These are phyloP conservation scores for Venustampulla echinocandica DNA, from an alignment of 495 filamentous ascomycete genomes.

Conservation along the genomic window DNA sequence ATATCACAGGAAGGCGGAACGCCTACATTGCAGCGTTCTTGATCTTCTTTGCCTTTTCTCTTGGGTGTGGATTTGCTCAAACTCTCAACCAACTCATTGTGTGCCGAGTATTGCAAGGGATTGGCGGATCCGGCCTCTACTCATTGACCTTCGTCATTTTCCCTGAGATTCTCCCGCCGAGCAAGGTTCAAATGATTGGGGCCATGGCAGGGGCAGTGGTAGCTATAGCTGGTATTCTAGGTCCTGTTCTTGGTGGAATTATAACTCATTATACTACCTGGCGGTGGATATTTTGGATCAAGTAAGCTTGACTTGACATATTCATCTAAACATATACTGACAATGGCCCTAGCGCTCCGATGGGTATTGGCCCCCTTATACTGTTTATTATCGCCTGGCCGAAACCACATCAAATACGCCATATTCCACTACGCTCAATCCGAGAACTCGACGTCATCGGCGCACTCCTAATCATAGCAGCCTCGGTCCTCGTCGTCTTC, in stretches of 20 bases:
- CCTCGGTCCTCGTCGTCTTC: conserved; percentile 48
- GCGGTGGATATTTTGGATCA: conserved; percentile 46
- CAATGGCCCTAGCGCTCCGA: conserved; percentile 7
- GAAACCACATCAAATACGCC: conserved; percentile 4
- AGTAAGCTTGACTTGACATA: conserved; percentile 31
- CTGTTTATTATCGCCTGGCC: conserved; percentile 17
- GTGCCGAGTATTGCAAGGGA: conserved; percentile 34
- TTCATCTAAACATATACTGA: conserved; percentile 23
- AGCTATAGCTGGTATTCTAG: conserved; percentile 32
- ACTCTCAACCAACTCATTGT: conserved; percentile 38
- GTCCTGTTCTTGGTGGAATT: conserved; percentile 39
- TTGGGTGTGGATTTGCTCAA: conserved; percentile 40
- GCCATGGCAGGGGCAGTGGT: conserved; percentile 28
- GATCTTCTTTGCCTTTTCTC: conserved; percentile 47
- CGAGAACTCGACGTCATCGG: conserved; percentile 50
- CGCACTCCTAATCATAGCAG: conserved; percentile 41
- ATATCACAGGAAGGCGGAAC: conserved; percentile 41
- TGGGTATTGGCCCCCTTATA: conserved; percentile 9
- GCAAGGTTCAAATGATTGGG: conserved; percentile 29
- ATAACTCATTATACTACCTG: conserved; percentile 37
- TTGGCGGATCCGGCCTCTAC: conserved; percentile 36
- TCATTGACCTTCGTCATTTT: conserved; percentile 45
- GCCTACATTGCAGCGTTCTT: conserved; percentile 38
- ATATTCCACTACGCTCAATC: conserved; percentile 16
- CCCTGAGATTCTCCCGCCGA: conserved; percentile 38